These are phyloP conservation scores for Phalaenopsis equestris DNA, from an alignment of 106 monocot genomes.

Conservation along the genomic window DNA sequence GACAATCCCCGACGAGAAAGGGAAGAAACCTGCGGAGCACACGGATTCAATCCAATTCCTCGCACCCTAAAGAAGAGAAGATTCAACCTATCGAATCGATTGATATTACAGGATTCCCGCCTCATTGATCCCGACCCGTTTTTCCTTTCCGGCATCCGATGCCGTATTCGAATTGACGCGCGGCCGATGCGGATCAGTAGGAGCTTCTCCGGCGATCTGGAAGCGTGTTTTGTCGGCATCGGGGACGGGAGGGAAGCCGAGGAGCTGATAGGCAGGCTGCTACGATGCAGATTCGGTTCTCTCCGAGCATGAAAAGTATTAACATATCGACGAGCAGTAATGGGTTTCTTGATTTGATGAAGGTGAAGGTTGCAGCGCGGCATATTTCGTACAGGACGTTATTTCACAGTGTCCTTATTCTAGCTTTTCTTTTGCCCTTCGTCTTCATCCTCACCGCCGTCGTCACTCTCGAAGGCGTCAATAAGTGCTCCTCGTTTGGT, in stretches of 20 bases:
- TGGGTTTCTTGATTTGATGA: conserved; percentile 78
- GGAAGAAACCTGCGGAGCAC: too few relatives aligned
- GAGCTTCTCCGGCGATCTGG: background rate
- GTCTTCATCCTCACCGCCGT: conserved; percentile 68
- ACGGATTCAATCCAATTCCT: too few relatives aligned
- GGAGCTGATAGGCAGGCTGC: conserved; percentile 18
- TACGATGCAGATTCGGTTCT: conserved; percentile 97
- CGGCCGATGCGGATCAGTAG: background rate
- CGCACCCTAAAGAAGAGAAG: too few relatives aligned
- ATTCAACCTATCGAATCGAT: too few relatives aligned
- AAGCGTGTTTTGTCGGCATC: background rate
- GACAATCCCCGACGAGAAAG: too few relatives aligned
- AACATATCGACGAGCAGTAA: conserved; percentile 75
- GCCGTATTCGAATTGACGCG: conserved; percentile 22
- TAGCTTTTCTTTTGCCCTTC: conserved; percentile 62
- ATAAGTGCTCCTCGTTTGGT: conserved; percentile 74
- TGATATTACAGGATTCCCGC: too few relatives aligned
- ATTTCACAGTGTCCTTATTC: conserved; percentile 52
- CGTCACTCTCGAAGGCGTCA: conserved; percentile 66
- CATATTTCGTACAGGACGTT: conserved; percentile 54
- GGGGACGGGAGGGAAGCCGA: background rate
- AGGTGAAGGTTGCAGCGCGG: conserved; percentile 68
- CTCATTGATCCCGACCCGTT: too few relatives aligned
- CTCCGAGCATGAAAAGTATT: conserved; percentile 97
- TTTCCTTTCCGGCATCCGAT: conserved; percentile 12